Evolutionary conservation across 116 monocot species (phyloP), one percentile per base, ranked within the genome.

Genomic region (Dioscorea cayenensis): DNA sequence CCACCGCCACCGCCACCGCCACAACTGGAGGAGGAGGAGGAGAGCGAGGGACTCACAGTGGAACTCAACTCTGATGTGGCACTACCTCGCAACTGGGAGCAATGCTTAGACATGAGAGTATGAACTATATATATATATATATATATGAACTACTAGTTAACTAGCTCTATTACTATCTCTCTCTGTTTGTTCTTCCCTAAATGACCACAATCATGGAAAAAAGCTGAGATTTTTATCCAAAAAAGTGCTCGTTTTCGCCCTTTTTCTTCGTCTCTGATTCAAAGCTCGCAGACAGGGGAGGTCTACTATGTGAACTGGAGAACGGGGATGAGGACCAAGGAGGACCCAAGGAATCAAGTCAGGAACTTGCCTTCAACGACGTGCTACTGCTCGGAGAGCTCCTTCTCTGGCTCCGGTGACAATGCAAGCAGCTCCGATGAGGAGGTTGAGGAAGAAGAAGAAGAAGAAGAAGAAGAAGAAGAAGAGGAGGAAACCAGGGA

Each of bases 221-320:
- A 71, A 29, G 59, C 2, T 2, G n/a, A 6, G 28, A 3, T 63
- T 19, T 62, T 10, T 2, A 32, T 32, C 32, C 32, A 32, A 32
- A 32, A 32, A 2, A 32, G 4, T 32, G 32, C 32, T 32, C 32
- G 4, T 4, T 32, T 32, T 32, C 32, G 32, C 32, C 32, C 32
- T 32, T 32, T 32, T 32, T 32, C 32, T 32, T 32, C 32, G 3
- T 32, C 32, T 32, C 4, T 32, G 4, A 32, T 49, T 23, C 6
- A 36, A 65, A 10, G 32, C 3, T 65, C 66, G 63, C 76, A 95
- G 92, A 95, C 86, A 0, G 95, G 95, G 49, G 60, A 89, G 82
- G 73, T 95, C 14, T 92, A 87, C 82, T 95, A 89, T 80, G 76
- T 87, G 25, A 95, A 95, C 84, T 82, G 81, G 80, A 64, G 20